Conservation (phyloP, 148 eudicot genomes). For the Cornus controversa region DNA sequence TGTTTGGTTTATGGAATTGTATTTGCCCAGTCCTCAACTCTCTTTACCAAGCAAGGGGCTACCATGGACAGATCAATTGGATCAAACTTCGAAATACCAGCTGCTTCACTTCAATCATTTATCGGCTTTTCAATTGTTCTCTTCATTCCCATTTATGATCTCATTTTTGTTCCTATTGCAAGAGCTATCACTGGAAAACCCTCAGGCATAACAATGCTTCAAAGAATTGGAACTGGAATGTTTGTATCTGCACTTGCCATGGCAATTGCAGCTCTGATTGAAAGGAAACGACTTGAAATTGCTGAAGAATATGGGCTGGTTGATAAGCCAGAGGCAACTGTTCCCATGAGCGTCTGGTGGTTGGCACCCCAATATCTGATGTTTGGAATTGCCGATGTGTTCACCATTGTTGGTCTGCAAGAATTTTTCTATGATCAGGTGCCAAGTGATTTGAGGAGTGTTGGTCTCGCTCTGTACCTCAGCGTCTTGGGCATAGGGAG, state of each 20-base stretch:
- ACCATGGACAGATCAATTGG: conserved; percentile 67
- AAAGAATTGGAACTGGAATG: conserved; percentile 59
- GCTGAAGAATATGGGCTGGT: conserved; percentile 45
- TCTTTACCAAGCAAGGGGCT: conserved; percentile 73
- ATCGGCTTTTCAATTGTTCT: conserved; percentile 37
- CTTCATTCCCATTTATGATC: conserved; percentile 64
- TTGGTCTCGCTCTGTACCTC: conserved; percentile 56
- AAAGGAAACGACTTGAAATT: conserved; percentile 46
- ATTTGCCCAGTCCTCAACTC: conserved; percentile 54
- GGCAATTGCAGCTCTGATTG: conserved; percentile 60
- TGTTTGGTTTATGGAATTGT: conserved; percentile 56
- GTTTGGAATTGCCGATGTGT: conserved; percentile 53
- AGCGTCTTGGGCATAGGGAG: conserved; percentile 64
- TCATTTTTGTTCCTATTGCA: conserved; percentile 53
- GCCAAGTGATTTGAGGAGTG: conserved; percentile 55
- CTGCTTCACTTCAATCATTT: conserved; percentile 66
- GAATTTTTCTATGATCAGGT: conserved; percentile 73
- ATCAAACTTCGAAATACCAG: conserved; percentile 41
- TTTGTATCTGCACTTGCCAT: conserved; percentile 42
- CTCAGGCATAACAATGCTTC: conserved; percentile 65
- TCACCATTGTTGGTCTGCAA: conserved; percentile 69
- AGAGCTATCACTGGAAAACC: conserved; percentile 47
- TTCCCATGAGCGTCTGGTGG: conserved; percentile 78
- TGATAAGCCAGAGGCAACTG: conserved; percentile 37
- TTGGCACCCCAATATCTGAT: conserved; percentile 60